phyloP scores from a whole-genome alignment of 2,329 filamentous ascomycete genomes.

The Furcasterigmium sp. region DNA sequence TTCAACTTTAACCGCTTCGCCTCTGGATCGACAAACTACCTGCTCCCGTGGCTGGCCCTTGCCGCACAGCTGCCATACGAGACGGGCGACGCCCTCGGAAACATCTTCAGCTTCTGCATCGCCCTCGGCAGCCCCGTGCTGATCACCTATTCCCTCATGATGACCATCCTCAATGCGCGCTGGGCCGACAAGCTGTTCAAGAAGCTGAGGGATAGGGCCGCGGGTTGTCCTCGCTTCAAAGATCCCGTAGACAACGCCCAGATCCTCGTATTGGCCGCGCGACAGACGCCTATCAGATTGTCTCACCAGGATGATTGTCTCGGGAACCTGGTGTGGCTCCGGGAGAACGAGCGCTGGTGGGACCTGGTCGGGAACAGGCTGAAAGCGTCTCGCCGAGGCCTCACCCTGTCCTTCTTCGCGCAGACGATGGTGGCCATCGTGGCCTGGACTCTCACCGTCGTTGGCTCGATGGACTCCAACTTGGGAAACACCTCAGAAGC shows the following conservation, averaged over 20 bases:
- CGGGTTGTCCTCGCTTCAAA: neutral
- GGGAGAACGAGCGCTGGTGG: constrained; percentile 13
- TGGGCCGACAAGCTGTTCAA: constrained; percentile 10
- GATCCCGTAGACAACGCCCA: constrained; percentile 7
- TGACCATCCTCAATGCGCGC: constrained; percentile 14
- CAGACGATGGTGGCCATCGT: constrained; percentile 11
- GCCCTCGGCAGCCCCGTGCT: constrained; percentile 14
- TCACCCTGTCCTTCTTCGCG: constrained; percentile 11
- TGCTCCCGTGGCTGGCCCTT: constrained; percentile 15
- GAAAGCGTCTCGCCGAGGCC: constrained; percentile 9
- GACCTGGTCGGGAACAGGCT: constrained; percentile 6
- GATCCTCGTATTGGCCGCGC: constrained; percentile 11
- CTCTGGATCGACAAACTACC: constrained; percentile 11
- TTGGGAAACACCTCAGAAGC: constrained; percentile 11
- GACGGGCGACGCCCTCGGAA: constrained; percentile 9
- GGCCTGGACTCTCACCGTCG: constrained; percentile 12
- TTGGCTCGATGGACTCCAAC: constrained; percentile 8
- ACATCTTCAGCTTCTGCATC: constrained; percentile 13
- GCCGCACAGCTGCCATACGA: constrained; percentile 15
- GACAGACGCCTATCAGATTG: constrained; percentile 10
- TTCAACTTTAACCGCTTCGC: constrained; percentile 11
- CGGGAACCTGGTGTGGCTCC: constrained; percentile 10
- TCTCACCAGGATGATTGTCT: constrained; percentile 11
- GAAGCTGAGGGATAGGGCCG: constrained; percentile 3
- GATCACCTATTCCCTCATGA: constrained; percentile 14